These are phyloP conservation scores for Cladorrhinum samala DNA, from an alignment of 495 filamentous ascomycete species.

Conservation along the genomic window DNA sequence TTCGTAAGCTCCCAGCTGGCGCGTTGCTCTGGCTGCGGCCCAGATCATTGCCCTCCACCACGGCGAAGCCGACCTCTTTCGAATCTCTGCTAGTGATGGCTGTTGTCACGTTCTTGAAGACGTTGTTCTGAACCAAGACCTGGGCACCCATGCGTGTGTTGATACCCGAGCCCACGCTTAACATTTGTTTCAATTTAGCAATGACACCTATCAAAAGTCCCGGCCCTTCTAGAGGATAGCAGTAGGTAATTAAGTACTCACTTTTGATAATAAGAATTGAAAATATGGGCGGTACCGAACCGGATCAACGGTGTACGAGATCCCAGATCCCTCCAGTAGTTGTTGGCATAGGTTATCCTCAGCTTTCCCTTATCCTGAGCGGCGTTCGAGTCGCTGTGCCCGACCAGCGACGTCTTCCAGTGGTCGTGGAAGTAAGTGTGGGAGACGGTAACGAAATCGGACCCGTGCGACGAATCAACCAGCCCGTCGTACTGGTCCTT, in stretches of 20 bases:
- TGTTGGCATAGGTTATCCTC: constrained; percentile 56
- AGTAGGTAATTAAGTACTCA: no score
- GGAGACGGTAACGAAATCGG: constrained; percentile 48
- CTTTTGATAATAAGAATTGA: constrained; percentile 39
- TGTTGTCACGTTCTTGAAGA: constrained; percentile 42
- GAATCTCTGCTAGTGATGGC: constrained; percentile 51
- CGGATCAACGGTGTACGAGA: constrained; percentile 55
- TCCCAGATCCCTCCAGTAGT: constrained; percentile 56
- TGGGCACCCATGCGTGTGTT: constrained; percentile 63
- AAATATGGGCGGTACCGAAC: constrained; percentile 55
- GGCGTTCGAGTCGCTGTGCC: constrained; percentile 51
- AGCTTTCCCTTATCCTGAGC: constrained; percentile 48
- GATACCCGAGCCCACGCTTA: constrained; percentile 50
- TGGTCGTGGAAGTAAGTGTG: constrained; percentile 55
- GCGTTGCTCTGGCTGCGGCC: constrained; percentile 44
- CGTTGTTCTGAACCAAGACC: constrained; percentile 55
- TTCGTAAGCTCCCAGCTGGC: constrained; percentile 39
- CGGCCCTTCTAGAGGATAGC: no score
- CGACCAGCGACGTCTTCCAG: constrained; percentile 59
- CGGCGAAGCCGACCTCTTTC: constrained; percentile 41
- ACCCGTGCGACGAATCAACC: constrained; percentile 52
- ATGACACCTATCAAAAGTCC: no score
- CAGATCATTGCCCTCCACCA: constrained; percentile 51
- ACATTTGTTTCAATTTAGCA: no score
- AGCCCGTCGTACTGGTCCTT: constrained; percentile 68